Conservation (phyloP, 768 basidiomycete genomes). For the Termitomyces sp. region DNA sequence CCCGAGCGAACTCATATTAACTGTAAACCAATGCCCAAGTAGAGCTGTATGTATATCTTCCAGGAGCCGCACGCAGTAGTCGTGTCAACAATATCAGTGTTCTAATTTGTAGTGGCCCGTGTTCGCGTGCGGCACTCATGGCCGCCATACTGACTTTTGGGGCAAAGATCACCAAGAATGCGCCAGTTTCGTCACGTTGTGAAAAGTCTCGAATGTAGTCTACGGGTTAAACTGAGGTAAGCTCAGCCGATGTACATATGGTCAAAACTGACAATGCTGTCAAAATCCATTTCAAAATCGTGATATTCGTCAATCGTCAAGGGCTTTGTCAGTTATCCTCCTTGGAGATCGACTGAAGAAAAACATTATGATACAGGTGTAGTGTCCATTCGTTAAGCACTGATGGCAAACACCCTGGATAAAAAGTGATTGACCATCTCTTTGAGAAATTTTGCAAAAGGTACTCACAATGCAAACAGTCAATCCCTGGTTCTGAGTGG, state of each 20-base stretch:
- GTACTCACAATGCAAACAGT: slow-evolving; percentile 29
- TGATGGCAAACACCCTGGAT: slow-evolving; percentile 24
- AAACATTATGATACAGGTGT: slow-evolving; percentile 23
- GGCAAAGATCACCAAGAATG: neutral
- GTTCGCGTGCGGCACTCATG: neutral
- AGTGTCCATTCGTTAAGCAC: slow-evolving; percentile 26
- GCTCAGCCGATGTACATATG: neutral
- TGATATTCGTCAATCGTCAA: neutral
- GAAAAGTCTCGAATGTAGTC: neutral
- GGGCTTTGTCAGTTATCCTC: slow-evolving; percentile 4
- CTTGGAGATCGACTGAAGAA: slow-evolving; percentile 10
- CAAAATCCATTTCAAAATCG: neutral
- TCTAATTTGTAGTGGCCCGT: neutral
- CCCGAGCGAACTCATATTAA: slow-evolving; percentile 66
- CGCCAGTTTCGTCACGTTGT: neutral
- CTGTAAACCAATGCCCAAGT: slow-evolving; percentile 61
- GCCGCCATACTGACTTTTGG: neutral
- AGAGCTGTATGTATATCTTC: neutral
- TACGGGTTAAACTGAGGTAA: neutral
- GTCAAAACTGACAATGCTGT: neutral
- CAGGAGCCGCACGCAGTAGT: neutral
- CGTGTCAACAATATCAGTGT: neutral
- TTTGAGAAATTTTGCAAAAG: neutral
- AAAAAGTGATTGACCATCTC: neutral
- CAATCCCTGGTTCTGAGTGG: slow-evolving; percentile 26